Evolutionary conservation across 2,329 filamentous ascomycete species (phyloP).

Genomic region (Aspergillus hortae): DNA sequence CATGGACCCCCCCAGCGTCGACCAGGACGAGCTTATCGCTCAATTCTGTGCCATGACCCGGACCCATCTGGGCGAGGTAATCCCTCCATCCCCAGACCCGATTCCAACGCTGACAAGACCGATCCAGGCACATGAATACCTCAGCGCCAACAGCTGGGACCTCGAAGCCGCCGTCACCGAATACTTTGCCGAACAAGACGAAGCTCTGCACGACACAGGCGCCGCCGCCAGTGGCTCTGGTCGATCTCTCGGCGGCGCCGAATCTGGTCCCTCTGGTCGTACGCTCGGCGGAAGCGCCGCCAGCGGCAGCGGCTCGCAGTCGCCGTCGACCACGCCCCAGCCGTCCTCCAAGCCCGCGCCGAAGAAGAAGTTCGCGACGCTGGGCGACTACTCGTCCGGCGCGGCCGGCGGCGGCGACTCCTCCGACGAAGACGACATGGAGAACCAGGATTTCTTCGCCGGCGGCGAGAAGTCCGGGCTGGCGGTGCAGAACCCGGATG

Average conservation of each 20-base stretch:
- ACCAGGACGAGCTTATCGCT: slow-evolving; percentile 44
- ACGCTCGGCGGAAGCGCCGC: slow-evolving; percentile 30
- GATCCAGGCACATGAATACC: slow-evolving; percentile 62
- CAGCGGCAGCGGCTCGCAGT: slow-evolving; percentile 20
- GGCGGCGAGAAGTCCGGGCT: slow-evolving; percentile 67
- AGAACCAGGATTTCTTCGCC: slow-evolving; percentile 58
- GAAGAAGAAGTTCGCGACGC: slow-evolving; percentile 47
- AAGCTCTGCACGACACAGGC: slow-evolving; percentile 32
- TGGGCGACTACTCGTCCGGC: slow-evolving; percentile 41
- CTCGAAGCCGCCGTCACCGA: slow-evolving; percentile 59
- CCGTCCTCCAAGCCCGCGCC: slow-evolving; percentile 29
- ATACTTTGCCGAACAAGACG: slow-evolving; percentile 54
- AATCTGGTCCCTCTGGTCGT: slow-evolving; percentile 23
- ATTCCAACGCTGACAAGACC: not conserved
- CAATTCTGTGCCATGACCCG: slow-evolving; percentile 58
- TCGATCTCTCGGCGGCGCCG: slow-evolving; percentile 21
- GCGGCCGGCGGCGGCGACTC: slow-evolving; percentile 39
- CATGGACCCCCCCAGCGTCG: slow-evolving; percentile 34
- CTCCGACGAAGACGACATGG: slow-evolving; percentile 52
- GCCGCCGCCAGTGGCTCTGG: slow-evolving; percentile 16
- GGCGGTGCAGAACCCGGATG: slow-evolving; percentile 62
- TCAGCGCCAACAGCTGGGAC: slow-evolving; percentile 65
- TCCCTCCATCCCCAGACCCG: slow-evolving; percentile 2
- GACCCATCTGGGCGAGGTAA: slow-evolving; percentile 47
- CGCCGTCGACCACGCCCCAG: slow-evolving; percentile 28